A percentile compares a stretch with the other conserved stretches of the same genome.
Evolutionary conservation across 2,329 filamentous ascomycete species (phyloP).

Genomic region (Claviceps quebecensis): DNA sequence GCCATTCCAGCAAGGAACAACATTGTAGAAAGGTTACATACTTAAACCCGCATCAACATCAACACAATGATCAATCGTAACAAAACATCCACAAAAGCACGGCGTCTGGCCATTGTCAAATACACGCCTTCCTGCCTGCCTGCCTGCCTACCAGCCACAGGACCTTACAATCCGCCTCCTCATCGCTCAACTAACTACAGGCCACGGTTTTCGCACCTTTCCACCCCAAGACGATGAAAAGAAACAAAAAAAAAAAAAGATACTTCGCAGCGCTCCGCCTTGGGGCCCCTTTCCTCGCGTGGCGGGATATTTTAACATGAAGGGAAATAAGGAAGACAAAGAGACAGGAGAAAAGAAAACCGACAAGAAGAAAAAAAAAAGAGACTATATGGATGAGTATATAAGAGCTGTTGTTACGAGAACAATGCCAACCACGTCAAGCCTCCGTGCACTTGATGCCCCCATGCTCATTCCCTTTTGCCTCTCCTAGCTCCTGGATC

Average conservation of each 20-base stretch:
- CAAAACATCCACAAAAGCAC: background rate
- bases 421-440: slow-evolving; percentile 2
- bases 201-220: background rate
- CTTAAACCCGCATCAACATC: too few species aligned
- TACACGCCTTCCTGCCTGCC: background rate
- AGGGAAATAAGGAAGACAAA: background rate
- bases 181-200: background rate
- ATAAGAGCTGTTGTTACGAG: background rate
- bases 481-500: slow-evolving; percentile 3
- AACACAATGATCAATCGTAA: too few species aligned
- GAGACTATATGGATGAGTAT: background rate
- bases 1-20: too few species aligned
- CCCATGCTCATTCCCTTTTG: background rate
- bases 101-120: background rate
- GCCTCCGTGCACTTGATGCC: slow-evolving; percentile 1
- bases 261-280: background rate
- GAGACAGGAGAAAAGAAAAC: too few species aligned
- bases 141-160: background rate
- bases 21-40: too few species aligned
- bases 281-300: background rate
- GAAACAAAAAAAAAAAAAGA: background rate
- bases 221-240: background rate
- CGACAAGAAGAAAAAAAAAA: background rate
- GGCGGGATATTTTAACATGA: background rate
- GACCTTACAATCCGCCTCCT: background rate